Percentiles rank a stretch among this genome's conserved stretches.
Evolutionary conservation across 73 alveolate genomes (phyloP).

Genomic region (Blepharisma stoltei): DNA sequence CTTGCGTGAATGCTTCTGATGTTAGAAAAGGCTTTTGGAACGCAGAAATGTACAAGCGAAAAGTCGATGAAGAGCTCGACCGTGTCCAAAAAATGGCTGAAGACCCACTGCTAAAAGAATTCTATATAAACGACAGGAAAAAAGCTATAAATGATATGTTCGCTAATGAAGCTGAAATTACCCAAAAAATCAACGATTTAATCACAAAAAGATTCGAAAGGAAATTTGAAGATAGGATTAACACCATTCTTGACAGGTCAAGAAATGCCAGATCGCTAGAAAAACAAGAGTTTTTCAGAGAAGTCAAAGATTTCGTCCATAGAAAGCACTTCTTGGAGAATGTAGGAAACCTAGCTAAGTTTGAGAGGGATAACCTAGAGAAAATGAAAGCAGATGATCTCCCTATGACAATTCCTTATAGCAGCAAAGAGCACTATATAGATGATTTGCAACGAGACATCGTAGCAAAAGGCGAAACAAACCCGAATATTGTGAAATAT

Average conservation of each 20-base stretch:
- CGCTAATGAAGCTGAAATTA: slow-evolving; percentile 2
- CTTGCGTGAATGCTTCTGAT: not conserved
- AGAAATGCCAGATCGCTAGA: slow-evolving; percentile 35
- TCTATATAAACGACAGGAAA: not conserved
- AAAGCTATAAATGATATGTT: not conserved
- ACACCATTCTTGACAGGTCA: slow-evolving; percentile 25
- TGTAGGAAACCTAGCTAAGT: not conserved
- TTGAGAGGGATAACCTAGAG: not conserved
- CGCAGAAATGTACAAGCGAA: not conserved
- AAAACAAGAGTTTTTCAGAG: slow-evolving; percentile 38
- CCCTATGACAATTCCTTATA: not conserved
- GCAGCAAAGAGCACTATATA: not conserved
- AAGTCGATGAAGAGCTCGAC: not conserved
- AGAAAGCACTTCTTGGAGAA: slow-evolving; percentile 17
- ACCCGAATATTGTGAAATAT: not conserved
- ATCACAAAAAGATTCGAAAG: slow-evolving; percentile 29
- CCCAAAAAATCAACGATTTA: slow-evolving; percentile 29
- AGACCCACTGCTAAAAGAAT: not conserved
- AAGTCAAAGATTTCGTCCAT: slow-evolving; percentile 42
- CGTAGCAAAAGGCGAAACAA: not conserved
- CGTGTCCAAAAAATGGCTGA: not conserved
- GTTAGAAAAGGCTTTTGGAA: not conserved
- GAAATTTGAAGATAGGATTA: slow-evolving; percentile 33
- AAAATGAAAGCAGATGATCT: not conserved
- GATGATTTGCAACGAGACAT: not conserved